Conservation (phyloP, 164 flowering plant species). For the Berberis vulgaris region DNA sequence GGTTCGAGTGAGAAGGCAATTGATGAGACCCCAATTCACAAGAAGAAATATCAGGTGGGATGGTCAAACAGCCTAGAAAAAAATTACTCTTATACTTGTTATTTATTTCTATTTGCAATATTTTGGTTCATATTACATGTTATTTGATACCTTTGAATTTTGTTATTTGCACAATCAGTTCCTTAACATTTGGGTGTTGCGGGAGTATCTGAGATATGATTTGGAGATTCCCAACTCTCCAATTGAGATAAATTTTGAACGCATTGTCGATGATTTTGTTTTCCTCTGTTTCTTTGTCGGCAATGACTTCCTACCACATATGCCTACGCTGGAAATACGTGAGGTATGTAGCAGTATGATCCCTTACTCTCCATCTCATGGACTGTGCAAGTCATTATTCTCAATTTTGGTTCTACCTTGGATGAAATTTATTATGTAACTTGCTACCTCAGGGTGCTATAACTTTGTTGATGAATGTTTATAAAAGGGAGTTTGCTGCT, state of each 20-base stretch:
- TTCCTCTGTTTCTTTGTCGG: slow-evolving; percentile 94
- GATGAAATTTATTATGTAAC: neutral
- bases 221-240: slow-evolving; percentile 68
- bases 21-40: slow-evolving; percentile 64
- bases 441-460: slow-evolving; percentile 77
- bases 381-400: too few species aligned
- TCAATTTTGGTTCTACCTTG: neutral
- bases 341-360: slow-evolving; percentile 46
- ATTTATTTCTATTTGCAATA: neutral
- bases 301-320: slow-evolving; percentile 96
- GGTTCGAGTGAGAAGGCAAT: slow-evolving; percentile 27
- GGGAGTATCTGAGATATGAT: slow-evolving; percentile 80
- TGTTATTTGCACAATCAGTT: slow-evolving; percentile 38
- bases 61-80: slow-evolving; percentile 10
- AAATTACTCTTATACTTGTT: neutral
- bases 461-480: slow-evolving; percentile 69
- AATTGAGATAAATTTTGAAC: slow-evolving; percentile 60
- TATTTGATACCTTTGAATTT: neutral
- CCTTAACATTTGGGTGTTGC: slow-evolving; percentile 78
- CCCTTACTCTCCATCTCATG: neutral
- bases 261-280: slow-evolving; percentile 89
- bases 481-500: slow-evolving; percentile 72
- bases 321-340: slow-evolving; percentile 94
- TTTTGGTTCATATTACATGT: neutral
- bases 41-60: slow-evolving; percentile 97